Conservation (phyloP, 352 stramenopile genomes). For the Globisporangium echinulatum region DNA sequence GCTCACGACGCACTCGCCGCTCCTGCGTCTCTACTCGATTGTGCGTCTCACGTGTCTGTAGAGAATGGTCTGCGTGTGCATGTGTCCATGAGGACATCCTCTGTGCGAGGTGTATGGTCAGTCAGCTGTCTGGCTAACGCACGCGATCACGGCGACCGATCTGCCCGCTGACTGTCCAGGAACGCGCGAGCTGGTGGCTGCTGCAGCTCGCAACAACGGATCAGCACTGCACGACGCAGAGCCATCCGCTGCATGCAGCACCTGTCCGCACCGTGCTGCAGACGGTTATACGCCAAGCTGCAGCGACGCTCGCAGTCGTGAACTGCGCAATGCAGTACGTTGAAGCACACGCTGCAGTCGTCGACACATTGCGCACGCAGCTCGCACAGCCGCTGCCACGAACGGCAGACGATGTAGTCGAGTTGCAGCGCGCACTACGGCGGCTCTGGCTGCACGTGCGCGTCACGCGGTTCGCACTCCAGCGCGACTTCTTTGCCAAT, state of each 20-base stretch:
- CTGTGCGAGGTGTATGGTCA: too few relatives aligned
- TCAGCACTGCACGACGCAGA: too few relatives aligned
- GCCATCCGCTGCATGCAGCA: neutral
- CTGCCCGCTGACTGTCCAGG: neutral
- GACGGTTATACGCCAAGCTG: neutral
- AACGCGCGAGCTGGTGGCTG: slow-evolving; percentile 6
- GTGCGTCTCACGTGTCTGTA: slow-evolving; percentile 8
- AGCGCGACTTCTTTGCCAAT: slow-evolving; percentile 30
- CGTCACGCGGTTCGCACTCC: slow-evolving; percentile 27
- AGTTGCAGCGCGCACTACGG: neutral
- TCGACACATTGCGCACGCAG: neutral
- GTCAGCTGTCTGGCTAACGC: too few relatives aligned
- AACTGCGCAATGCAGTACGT: slow-evolving; percentile 6
- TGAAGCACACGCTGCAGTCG: neutral
- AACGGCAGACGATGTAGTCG: slow-evolving; percentile 4
- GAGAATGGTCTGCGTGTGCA: neutral
- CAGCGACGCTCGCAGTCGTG: neutral
- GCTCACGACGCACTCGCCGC: slow-evolving; percentile 12
- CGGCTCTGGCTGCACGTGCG: slow-evolving; percentile 17
- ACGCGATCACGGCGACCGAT: too few relatives aligned
- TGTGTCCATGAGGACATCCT: neutral
- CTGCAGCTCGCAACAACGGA: neutral
- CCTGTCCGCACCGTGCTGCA: neutral
- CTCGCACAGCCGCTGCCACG: neutral
- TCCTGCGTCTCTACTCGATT: slow-evolving; percentile 22